A percentile compares a stretch with the other conserved stretches of the same genome.
Conservation (phyloP, 2,329 filamentous ascomycete species). For the Paecilomyces dactylethromorphus region DNA sequence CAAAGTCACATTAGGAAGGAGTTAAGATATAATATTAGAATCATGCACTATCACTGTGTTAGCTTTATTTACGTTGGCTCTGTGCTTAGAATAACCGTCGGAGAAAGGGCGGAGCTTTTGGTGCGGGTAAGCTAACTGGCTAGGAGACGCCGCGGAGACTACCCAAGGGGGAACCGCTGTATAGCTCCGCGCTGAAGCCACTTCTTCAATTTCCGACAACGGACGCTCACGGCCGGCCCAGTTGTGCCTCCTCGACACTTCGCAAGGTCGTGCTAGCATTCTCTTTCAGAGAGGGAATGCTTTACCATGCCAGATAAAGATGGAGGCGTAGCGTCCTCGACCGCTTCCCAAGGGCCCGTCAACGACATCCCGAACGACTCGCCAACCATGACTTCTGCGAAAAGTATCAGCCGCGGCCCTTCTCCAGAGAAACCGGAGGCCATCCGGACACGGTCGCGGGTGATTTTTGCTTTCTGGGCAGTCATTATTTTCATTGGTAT, state of each 20-base stretch:
- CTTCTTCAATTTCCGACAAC: not conserved
- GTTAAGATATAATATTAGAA: no score
- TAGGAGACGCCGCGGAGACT: not conserved
- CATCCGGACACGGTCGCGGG: conserved; percentile 61
- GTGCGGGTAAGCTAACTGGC: not conserved
- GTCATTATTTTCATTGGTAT: conserved; percentile 77
- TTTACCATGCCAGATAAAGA: conserved; percentile 26
- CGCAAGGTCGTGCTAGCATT: not conserved
- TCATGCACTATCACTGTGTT: no score
- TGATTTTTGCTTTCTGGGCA: conserved; percentile 86
- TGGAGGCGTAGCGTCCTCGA: conserved; percentile 25
- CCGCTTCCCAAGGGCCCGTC: conserved; percentile 7
- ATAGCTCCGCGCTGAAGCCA: not conserved
- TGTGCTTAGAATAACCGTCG: no score
- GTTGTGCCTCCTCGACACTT: not conserved
- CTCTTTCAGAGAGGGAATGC: conserved; percentile 22
- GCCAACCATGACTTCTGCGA: conserved; percentile 19
- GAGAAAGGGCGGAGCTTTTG: not conserved
- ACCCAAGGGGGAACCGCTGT: not conserved
- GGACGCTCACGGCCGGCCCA: not conserved
- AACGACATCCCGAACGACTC: conserved; percentile 5
- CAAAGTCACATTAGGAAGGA: no score
- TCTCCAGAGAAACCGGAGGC: conserved; percentile 71
- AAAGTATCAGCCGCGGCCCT: conserved; percentile 42
- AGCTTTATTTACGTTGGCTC: no score